A percentile compares a stretch with the other conserved stretches of the same genome.
Conservation (phyloP, 371 early-diverging fungal species). For the Mortierella sp. region DNA sequence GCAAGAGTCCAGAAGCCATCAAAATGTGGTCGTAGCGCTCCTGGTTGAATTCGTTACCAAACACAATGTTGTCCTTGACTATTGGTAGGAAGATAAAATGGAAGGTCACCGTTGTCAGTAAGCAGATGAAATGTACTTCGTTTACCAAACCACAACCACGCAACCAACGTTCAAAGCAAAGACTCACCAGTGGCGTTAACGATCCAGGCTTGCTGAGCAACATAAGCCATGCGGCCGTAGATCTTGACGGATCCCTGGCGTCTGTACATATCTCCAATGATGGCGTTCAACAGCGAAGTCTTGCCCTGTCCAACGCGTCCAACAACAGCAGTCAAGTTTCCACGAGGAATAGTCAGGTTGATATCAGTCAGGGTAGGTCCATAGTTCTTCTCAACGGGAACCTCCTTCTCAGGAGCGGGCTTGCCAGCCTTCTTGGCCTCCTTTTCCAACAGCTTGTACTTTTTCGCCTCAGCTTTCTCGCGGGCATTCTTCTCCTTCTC, state of each 20-base stretch:
- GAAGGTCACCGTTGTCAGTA: neutral
- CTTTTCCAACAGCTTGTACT: slow-evolving; percentile 39
- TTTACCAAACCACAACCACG: neutral
- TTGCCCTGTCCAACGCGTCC: slow-evolving; percentile 68
- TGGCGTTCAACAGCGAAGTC: slow-evolving; percentile 59
- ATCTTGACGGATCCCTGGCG: slow-evolving; percentile 53
- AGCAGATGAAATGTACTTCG: neutral
- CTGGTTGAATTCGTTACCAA: slow-evolving; percentile 61
- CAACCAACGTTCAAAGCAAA: neutral
- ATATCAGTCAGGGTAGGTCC: slow-evolving; percentile 38
- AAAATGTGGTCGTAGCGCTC: slow-evolving; percentile 62
- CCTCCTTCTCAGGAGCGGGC: slow-evolving; percentile 34
- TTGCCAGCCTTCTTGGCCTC: slow-evolving; percentile 44
- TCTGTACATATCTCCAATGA: slow-evolving; percentile 64
- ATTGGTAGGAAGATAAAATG: neutral
- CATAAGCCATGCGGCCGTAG: slow-evolving; percentile 62
- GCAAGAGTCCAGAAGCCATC: slow-evolving; percentile 62
- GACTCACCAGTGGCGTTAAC: slow-evolving; percentile 58
- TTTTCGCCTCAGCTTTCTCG: slow-evolving; percentile 34
- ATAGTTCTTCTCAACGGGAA: slow-evolving; percentile 40
- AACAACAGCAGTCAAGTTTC: slow-evolving; percentile 58
- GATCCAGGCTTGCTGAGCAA: slow-evolving; percentile 70
- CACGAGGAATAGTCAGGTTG: slow-evolving; percentile 35
- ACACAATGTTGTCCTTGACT: slow-evolving; percentile 67
- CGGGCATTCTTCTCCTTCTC: slow-evolving; percentile 38